Evolutionary conservation across 805 yeast genomes (phyloP), one percentile per base, ranked within the genome.

Genomic region (Candida silvicultrix): DNA sequence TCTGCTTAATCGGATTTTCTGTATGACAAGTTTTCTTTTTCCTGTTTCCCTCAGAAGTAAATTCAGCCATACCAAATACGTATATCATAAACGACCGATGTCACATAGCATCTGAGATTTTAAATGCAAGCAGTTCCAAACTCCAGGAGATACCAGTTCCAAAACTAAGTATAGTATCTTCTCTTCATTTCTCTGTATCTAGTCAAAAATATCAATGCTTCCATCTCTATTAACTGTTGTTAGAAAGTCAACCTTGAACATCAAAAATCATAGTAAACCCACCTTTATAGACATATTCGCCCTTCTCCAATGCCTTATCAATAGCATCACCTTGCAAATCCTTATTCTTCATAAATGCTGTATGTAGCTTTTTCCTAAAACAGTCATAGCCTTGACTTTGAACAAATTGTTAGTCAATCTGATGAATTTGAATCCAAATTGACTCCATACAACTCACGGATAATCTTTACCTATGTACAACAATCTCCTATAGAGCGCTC

Each of bases 401-500:
- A 12, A 4, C 12, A 18, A 35, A 18, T 35, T 5, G 38, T 35
- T 12, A 12, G 18, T 19, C 5, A 23, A 6, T 7, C n/a, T n/a
- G n/a, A n/a, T n/a, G n/a, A n/a, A n/a, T n/a, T n/a, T n/a, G n/a
- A n/a, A n/a, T n/a, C n/a, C n/a, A n/a, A n/a, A n/a, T n/a, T n/a
- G n/a, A n/a, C n/a, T n/a, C n/a, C n/a, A n/a, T 14, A 9, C 5
- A 7, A 25, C 70, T 18, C 66, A 68, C 22, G 71, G 70, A 47
- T 67, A 66, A 31, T 65, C 68, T 40, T 53, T 57, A 12, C 65
- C 69, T 21, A 66, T 63, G 49, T 56, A 67, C 11, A 65, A 52
- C 18, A 68, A 52, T 38, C 49, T 53, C 48, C 58, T 60, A 54
- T 57, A 63, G 29, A 62, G 47, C 11, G 46, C 46, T 32, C 65